Evolutionary conservation across 1,284 basidiomycete species (phyloP).

Genomic region (Pisolithus thermaeus): DNA sequence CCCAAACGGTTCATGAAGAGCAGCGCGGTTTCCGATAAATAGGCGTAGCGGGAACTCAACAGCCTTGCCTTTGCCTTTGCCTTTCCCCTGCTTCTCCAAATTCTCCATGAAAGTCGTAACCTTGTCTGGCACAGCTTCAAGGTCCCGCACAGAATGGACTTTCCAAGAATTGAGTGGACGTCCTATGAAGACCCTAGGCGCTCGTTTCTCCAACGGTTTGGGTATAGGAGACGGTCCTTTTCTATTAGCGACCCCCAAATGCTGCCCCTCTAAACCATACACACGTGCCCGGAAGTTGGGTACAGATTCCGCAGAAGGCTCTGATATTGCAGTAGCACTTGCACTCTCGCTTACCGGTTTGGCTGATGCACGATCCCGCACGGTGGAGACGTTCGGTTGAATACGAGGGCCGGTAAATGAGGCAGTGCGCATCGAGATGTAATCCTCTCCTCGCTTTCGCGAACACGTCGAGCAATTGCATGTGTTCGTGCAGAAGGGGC

Average conservation of each 20-base stretch:
- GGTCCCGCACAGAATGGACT: constrained; percentile 16
- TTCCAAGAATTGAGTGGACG: constrained; percentile 19
- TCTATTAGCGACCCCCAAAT: constrained; percentile 19
- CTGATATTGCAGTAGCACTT: constrained; percentile 6
- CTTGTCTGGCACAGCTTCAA: constrained; percentile 12
- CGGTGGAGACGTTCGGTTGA: constrained; percentile 20
- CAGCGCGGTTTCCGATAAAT: constrained; percentile 14
- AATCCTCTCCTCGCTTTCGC: constrained; percentile 24
- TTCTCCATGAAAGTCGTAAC: not conserved
- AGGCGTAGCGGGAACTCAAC: constrained; percentile 2
- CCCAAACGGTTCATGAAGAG: constrained; percentile 18
- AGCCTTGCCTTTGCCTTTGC: constrained; percentile 2
- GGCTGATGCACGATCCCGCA: constrained; percentile 13
- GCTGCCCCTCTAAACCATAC: constrained; percentile 26
- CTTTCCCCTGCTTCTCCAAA: constrained; percentile 4
- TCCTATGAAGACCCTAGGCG: constrained; percentile 22
- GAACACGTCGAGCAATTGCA: constrained; percentile 26
- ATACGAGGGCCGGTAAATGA: constrained; percentile 20
- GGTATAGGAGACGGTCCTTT: not conserved
- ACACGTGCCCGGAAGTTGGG: constrained; percentile 30
- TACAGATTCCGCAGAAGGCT: not conserved
- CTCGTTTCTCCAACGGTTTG: not conserved
- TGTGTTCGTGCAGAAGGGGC: constrained; percentile 25
- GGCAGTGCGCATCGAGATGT: constrained; percentile 23
- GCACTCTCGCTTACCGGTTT: not conserved